Evolutionary conservation across 768 basidiomycete species (phyloP).

Genomic region (Lactarius akahatsu): DNA sequence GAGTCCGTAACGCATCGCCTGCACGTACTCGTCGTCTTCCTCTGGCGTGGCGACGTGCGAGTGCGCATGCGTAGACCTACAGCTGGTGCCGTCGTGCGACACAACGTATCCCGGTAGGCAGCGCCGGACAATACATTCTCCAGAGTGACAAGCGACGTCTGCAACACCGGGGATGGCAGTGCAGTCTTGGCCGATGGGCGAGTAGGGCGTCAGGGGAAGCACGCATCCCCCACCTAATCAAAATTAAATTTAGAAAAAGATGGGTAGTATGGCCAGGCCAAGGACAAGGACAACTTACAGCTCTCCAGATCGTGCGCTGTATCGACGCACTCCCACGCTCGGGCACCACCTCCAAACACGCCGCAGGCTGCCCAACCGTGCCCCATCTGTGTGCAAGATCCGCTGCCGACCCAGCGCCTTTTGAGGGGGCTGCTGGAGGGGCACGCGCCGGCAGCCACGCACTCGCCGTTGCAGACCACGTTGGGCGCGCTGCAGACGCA

Average conservation of each 20-base stretch:
- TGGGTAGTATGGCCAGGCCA: too few species aligned
- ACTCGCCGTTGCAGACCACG: conserved; percentile 51
- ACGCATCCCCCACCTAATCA: conserved; percentile 45
- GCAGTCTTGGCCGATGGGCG: conserved; percentile 49
- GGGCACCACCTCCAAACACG: conserved; percentile 39
- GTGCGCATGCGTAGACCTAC: conserved; percentile 15
- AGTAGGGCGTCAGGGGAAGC: conserved; percentile 35
- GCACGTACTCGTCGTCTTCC: conserved; percentile 5
- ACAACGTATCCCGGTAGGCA: conserved; percentile 45
- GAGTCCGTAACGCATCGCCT: conserved; percentile 30
- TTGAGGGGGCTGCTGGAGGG: conserved; percentile 34
- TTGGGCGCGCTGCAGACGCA: conserved; percentile 46
- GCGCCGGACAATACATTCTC: conserved; percentile 45
- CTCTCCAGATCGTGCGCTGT: conserved; percentile 50
- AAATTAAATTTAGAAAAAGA: too few species aligned
- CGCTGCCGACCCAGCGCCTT: conserved; percentile 38
- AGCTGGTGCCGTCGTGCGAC: conserved; percentile 29
- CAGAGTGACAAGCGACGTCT: conserved; percentile 48
- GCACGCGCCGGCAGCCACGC: conserved; percentile 33
- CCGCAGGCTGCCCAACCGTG: conserved; percentile 45
- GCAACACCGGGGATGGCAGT: conserved; percentile 48
- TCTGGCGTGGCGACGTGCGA: background rate
- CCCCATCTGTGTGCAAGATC: conserved; percentile 17
- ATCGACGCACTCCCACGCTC: conserved; percentile 52
- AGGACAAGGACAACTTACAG: conserved; percentile 40